phyloP scores from a whole-genome alignment of 2,329 filamentous ascomycete species.

The Escovopsis sp. region DNA sequence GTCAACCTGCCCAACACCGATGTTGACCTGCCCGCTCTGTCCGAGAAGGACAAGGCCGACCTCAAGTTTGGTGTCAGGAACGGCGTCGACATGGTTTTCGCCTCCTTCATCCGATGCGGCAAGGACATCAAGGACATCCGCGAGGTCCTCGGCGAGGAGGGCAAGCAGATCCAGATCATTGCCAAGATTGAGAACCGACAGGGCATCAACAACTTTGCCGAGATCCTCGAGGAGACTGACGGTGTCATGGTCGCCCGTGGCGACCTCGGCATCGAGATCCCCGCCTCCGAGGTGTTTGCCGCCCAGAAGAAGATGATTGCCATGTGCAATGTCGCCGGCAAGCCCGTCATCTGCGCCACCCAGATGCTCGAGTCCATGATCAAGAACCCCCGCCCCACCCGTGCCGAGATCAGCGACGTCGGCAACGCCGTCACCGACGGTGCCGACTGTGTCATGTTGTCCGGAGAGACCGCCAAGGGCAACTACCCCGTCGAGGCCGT shows the following conservation, averaged over 20 bases:
- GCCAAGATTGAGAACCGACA: conserved; percentile 99
- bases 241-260: conserved; percentile 99
- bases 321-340: conserved; percentile 98
- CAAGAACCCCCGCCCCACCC: conserved; percentile 95
- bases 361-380: conserved; percentile 99
- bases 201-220: conserved; percentile 98
- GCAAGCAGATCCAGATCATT: conserved; percentile 97
- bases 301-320: conserved; percentile 99
- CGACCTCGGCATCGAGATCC: conserved; percentile 92
- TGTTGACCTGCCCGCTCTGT: conserved; percentile 91
- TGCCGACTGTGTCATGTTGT: conserved; percentile 99
- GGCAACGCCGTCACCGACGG: conserved; percentile 96
- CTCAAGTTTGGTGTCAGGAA: conserved; percentile 95
- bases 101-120: conserved; percentile 90
- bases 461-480: conserved; percentile 97
- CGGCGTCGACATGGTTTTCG: conserved; percentile 97
- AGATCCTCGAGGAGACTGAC: conserved; percentile 91
- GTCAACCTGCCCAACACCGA: conserved; percentile 98
- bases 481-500: conserved; percentile 87
- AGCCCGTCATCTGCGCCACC: conserved; percentile 96
- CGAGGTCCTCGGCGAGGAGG: conserved; percentile 75
- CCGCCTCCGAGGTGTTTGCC: conserved; percentile 94
- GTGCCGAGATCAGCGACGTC: conserved; percentile 96
- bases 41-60: conserved; percentile 95
- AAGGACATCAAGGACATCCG: conserved; percentile 91